Evolutionary conservation across 2,329 filamentous ascomycete genomes (phyloP), one percentile per base, ranked within the genome.

Genomic region (Nemania sp.): DNA sequence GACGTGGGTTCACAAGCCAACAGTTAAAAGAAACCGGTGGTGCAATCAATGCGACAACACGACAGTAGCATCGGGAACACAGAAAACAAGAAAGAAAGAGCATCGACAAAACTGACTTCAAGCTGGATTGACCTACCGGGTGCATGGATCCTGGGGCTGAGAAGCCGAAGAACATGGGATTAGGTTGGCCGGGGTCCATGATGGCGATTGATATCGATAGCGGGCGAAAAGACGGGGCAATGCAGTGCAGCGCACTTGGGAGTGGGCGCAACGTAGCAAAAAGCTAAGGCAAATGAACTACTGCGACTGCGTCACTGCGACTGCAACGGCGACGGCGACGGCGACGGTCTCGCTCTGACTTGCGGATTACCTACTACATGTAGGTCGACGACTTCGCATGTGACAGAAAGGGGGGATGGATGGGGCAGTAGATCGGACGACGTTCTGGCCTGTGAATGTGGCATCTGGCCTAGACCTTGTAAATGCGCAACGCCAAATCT

Each of bases 121-220:
- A 66, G 56, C 29, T 32, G 49, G 49, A 56, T 51, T 56, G 54
- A 76, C 75, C 66, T 73, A 77, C 75, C 55, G 73, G 70, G 27
- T 74, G 74, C 72, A 77, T 73, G 66, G 72, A 69, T 55, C 69
- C 70, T 67, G 76, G 72, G 67, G 68, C 68, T 71, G 76, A 74
- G 72, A 80, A 82, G 72, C 75, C 76, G 69, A 79, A 81, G 56
- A 80, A 75, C 74, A 77, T 80, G 73, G 73, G 70, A 56, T 76
- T 76, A 72, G 77, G 79, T 72, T 78, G 75, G 67, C 72, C 60
- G 64, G 73, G 72, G 60, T 77, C 74, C 75, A 77, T 77, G 69
- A 62, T 70, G 68, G 26, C 56, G 70, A 67, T 65, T 67, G 66
- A 49, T 66, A 54, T 58, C 62, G 68, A 64, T 67, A 63, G 61